phyloP scores from a whole-genome alignment of 108 stramenopile species.

The Fragilaria radians region DNA sequence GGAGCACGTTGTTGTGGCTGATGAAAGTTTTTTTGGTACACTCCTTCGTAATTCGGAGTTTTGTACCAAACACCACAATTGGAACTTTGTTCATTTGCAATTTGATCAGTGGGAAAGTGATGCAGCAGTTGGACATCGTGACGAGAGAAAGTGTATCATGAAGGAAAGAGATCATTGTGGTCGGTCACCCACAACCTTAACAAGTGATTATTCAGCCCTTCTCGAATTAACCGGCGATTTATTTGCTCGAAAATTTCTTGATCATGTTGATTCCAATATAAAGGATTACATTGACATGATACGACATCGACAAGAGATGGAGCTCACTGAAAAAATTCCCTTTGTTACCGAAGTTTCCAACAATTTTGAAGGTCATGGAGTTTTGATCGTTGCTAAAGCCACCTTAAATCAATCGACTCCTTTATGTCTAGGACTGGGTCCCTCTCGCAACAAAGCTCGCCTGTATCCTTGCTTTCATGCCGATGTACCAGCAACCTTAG shows the following conservation, averaged over 20 bases:
- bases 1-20: slow-evolving; percentile 88
- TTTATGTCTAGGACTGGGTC: slow-evolving; percentile 66
- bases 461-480: slow-evolving; percentile 79
- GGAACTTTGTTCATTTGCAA: slow-evolving; percentile 86
- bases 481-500: slow-evolving; percentile 52
- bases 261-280: slow-evolving; percentile 47
- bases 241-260: slow-evolving; percentile 86
- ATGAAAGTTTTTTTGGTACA: slow-evolving; percentile 94
- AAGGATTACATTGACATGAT: slow-evolving; percentile 65
- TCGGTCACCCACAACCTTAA: slow-evolving; percentile 82
- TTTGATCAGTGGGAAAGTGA: slow-evolving; percentile 93
- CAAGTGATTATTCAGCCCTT: slow-evolving; percentile 71
- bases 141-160: slow-evolving; percentile 83
- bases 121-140: slow-evolving; percentile 39
- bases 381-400: slow-evolving; percentile 78
- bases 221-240: slow-evolving; percentile 78
- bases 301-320: slow-evolving; percentile 38
- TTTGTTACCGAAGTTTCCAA: slow-evolving; percentile 11
- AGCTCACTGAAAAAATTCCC: slow-evolving; percentile 9
- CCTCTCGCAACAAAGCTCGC: slow-evolving; percentile 34
- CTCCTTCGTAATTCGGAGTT: slow-evolving; percentile 81
- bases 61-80: slow-evolving; percentile 82
- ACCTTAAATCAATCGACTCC: slow-evolving; percentile 52
- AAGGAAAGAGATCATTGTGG: slow-evolving; percentile 85
- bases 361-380: slow-evolving; percentile 72